Conservation (phyloP, 2,329 filamentous ascomycete genomes). For the Stachybotrys elegans region DNA sequence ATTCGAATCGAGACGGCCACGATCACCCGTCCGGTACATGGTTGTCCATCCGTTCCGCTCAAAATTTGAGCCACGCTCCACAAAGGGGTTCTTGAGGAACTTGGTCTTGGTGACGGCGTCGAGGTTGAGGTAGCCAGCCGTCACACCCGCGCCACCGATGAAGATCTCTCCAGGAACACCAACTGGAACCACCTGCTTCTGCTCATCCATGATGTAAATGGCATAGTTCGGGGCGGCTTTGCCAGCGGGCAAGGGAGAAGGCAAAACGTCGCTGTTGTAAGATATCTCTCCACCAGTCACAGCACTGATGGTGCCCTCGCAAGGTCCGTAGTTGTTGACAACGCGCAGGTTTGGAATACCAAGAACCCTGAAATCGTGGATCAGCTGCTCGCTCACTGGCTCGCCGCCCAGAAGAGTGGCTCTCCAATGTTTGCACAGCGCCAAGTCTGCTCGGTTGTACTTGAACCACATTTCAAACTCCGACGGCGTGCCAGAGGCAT, state of each 20-base stretch:
- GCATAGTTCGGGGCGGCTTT: neutral
- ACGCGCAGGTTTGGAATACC: neutral
- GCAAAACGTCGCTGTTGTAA: no score
- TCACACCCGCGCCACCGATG: neutral
- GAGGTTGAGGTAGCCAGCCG: neutral
- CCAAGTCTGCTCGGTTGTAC: no score
- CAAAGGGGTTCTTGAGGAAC: no score
- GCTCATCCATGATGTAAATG: neutral
- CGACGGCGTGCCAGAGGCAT: neutral
- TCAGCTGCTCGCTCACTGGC: neutral
- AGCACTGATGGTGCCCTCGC: no score
- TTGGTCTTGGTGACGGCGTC: no score
- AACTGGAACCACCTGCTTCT: neutral
- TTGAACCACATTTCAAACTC: no score
- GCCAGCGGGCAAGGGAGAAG: no score
- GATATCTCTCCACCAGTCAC: no score
- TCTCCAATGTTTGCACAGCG: no score
- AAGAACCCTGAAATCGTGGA: neutral
- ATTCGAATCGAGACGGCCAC: conserved; percentile 8
- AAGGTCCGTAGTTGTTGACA: neutral
- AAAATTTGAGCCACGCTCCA: neutral
- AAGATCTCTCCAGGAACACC: neutral
- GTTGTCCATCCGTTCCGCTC: neutral
- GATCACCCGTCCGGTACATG: conserved; percentile 29
- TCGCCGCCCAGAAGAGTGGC: neutral